Evolutionary conservation across 2,329 filamentous ascomycete species (phyloP).

Genomic region (Cladophialophora chaetospira): DNA sequence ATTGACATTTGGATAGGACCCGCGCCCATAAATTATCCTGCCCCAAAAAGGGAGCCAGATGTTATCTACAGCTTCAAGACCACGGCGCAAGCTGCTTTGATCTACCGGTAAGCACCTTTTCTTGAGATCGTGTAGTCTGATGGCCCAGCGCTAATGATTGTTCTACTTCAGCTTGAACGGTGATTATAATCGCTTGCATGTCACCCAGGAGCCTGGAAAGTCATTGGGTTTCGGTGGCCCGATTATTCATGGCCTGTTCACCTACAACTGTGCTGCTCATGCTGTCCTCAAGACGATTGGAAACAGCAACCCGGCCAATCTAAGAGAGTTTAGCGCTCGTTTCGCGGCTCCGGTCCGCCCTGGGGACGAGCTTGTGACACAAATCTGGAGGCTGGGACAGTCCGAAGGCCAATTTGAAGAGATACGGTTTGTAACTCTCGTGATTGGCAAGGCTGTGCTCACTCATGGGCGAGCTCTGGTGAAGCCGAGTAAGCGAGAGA

Average conservation of each 20-base stretch:
- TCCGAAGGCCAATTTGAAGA: constrained; percentile 56
- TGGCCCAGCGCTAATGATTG: background rate
- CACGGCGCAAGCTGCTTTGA: constrained; percentile 2
- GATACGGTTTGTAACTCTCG: constrained; percentile 59
- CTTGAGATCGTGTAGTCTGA: too few species aligned
- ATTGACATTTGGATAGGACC: constrained; percentile 38
- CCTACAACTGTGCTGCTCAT: constrained; percentile 53
- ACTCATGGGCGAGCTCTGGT: background rate
- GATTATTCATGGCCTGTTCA: constrained; percentile 52
- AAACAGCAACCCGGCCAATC: constrained; percentile 43
- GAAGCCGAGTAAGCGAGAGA: background rate
- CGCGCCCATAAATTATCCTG: constrained; percentile 40
- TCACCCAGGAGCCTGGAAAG: constrained; percentile 46
- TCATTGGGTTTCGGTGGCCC: constrained; percentile 50
- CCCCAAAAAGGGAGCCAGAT: background rate
- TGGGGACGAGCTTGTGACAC: constrained; percentile 65
- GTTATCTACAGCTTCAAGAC: background rate
- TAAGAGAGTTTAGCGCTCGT: constrained; percentile 49
- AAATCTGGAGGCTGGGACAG: constrained; percentile 67
- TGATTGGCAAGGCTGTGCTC: background rate
- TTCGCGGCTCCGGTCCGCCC: constrained; percentile 53
- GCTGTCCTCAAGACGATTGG: constrained; percentile 46
- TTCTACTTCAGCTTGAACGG: constrained; percentile 43
- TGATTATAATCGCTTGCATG: constrained; percentile 54
- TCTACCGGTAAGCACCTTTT: constrained; percentile 1